Evolutionary conservation across 2,329 filamentous ascomycete species (phyloP).

Genomic region (Botryotinia convoluta): DNA sequence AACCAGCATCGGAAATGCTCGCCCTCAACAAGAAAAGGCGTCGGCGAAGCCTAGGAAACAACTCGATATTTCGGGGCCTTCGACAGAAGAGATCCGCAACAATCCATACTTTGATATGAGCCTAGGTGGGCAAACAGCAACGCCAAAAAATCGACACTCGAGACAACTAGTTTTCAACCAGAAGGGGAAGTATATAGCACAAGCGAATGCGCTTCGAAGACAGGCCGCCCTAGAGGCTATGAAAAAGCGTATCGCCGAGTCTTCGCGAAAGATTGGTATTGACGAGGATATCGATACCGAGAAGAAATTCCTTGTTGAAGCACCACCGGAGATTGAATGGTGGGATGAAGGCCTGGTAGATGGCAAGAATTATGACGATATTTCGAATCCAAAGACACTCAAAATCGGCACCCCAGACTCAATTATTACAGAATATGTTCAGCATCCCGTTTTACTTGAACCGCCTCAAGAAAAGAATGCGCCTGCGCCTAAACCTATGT

Average conservation of each 20-base stretch:
- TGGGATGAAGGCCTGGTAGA: conserved; percentile 90
- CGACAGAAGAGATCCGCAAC: conserved; percentile 55
- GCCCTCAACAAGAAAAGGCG: conserved; percentile 42
- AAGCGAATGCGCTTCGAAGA: conserved; percentile 82
- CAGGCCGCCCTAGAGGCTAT: conserved; percentile 89
- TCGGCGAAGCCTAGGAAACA: conserved; percentile 47
- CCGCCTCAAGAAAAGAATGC: conserved; percentile 85
- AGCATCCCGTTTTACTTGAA: conserved; percentile 87
- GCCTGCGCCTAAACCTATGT: conserved; percentile 82
- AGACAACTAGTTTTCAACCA: conserved; percentile 86
- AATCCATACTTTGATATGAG: conserved; percentile 84
- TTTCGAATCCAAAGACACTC: conserved; percentile 62
- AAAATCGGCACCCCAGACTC: conserved; percentile 77
- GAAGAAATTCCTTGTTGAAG: conserved; percentile 81
- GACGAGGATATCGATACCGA: conserved; percentile 88
- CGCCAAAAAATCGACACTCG: conserved; percentile 63
- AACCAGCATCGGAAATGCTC: conserved; percentile 42
- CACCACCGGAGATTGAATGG: conserved; percentile 90
- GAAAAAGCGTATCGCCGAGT: conserved; percentile 88
- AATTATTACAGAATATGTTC: conserved; percentile 86
- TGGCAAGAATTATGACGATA: conserved; percentile 69
- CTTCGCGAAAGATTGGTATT: conserved; percentile 85
- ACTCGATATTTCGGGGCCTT: conserved; percentile 56
- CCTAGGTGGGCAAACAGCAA: conserved; percentile 55
- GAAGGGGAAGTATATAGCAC: conserved; percentile 95